Base-by-base conservation (phyloP, 164 flowering plant genomes). In the Nymphaea thermarum region DNA sequence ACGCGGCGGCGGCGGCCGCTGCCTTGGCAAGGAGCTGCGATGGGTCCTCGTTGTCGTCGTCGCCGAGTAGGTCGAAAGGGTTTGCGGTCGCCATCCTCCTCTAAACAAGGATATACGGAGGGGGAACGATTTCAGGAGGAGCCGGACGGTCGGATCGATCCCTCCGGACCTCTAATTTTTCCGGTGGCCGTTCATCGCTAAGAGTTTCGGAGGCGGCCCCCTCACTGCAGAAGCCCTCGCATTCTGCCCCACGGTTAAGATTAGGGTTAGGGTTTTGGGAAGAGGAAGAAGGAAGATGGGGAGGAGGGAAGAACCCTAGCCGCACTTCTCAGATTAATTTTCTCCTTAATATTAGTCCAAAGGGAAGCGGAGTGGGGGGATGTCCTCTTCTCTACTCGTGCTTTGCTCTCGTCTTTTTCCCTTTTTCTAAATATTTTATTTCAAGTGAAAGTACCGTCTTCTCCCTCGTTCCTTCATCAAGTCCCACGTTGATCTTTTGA, bases 31-130 rank as follows among this genome's bases (percentile, higher is more conserved):
- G 72, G 68, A 90, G 79, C 80, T 72, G 83, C 63, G 92, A 80
- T 8, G 80, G 84, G 69, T 90, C 97, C 64, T 87, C 97, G 36
- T 76, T 76, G 43, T 90, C 97, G 57, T 85, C 86, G 74, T 83
- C 90, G 0, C 86, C 90, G 72, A 88, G 72, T 75, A 90, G 76
- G 71, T 87, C 94, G 65, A 90, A 90, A 2, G 92, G 94, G 70
- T 78, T 78, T 43, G 69, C 43, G 25, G 71, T n/a, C 59, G 81
- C 73, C 81, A 78, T 78, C 66, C 68, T 25, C 12, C 3, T 14
- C 16, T 6, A 18, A 4, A 15, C 44, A 25, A 8, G 61, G 66
- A 62, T 59, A 47, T 65, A 60, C 70, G 14, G 60, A 45, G 6
- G 43, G 17, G 55, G 5, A 5, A 43, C n/a, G 36, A 68, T 16